These are phyloP conservation scores for Ophiostoma ips DNA, from an alignment of 2,329 filamentous ascomycete genomes.

Conservation along the genomic window DNA sequence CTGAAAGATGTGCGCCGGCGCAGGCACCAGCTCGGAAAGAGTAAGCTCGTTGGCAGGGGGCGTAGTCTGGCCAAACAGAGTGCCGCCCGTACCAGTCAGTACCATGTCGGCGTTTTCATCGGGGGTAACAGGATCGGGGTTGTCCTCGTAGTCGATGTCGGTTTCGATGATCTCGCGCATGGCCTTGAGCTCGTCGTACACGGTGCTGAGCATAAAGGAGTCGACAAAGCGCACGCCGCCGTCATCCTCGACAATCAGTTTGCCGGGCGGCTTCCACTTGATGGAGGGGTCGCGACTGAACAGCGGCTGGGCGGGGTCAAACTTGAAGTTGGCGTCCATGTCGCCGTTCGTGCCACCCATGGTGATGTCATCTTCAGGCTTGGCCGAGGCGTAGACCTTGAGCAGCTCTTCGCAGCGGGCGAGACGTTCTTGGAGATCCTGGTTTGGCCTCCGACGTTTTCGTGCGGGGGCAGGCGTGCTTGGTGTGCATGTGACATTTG, in stretches of 20 bases:
- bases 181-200: constrained; percentile 44
- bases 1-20: constrained; percentile 50
- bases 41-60: constrained; percentile 22
- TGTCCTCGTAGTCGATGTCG: constrained; percentile 27
- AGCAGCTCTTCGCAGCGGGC: constrained; percentile 44
- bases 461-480: constrained; percentile 46
- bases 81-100: constrained; percentile 19
- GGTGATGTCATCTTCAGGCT: constrained; percentile 13
- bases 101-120: constrained; percentile 40
- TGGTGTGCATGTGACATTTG: constrained; percentile 44
- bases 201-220: constrained; percentile 37
- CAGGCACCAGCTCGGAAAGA: constrained; percentile 44
- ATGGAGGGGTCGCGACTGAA: constrained; percentile 20
- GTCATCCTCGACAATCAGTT: constrained; percentile 41
- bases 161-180: constrained; percentile 46
- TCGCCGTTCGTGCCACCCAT: constrained; percentile 7
- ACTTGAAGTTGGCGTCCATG: constrained; percentile 13
- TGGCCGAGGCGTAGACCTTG: constrained; percentile 38
- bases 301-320: constrained; percentile 14
- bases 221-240: constrained; percentile 44
- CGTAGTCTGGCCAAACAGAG: constrained; percentile 9
- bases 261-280: constrained; percentile 33
- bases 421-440: constrained; percentile 46
- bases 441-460: constrained; percentile 44
- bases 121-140: constrained; percentile 32